Evolutionary conservation across 179 eudicot species (phyloP).

Genomic region (Spinacia oleracea): DNA sequence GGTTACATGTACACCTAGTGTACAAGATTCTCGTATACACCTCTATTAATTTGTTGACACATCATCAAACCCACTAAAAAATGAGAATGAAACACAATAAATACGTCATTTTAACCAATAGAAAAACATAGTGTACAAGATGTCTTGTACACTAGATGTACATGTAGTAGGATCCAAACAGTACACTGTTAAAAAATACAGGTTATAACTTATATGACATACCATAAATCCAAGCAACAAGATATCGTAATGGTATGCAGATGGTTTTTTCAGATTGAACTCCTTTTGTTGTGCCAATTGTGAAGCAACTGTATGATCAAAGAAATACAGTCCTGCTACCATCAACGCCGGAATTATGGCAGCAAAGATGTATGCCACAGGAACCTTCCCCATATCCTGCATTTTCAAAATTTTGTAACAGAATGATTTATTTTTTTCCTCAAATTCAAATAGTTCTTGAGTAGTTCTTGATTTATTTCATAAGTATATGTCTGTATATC

Average conservation of each 20-base stretch:
- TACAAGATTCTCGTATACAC: too few species aligned
- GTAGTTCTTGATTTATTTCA: too few species aligned
- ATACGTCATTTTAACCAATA: too few species aligned
- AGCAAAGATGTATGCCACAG: conserved; percentile 52
- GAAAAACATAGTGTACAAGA: too few species aligned
- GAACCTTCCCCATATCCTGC: conserved; percentile 62
- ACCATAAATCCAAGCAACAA: conserved; percentile 63
- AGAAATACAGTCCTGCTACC: conserved; percentile 67
- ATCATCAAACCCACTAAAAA: too few species aligned
- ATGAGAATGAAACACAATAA: too few species aligned
- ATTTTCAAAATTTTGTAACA: neutral
- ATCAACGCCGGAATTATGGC: conserved; percentile 63
- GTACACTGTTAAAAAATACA: neutral
- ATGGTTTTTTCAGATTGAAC: conserved; percentile 58
- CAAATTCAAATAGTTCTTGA: too few species aligned
- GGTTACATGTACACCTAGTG: too few species aligned
- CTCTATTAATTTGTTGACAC: too few species aligned
- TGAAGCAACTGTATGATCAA: conserved; percentile 65
- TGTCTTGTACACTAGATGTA: too few species aligned
- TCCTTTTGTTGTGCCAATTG: conserved; percentile 71
- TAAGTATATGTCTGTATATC: too few species aligned
- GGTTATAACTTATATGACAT: neutral
- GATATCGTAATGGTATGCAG: conserved; percentile 65
- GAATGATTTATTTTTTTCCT: neutral
- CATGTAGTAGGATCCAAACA: too few species aligned